These are phyloP conservation scores for Elsinoe fawcettii DNA, from an alignment of 2,329 filamentous ascomycete genomes.

Conservation along the genomic window DNA sequence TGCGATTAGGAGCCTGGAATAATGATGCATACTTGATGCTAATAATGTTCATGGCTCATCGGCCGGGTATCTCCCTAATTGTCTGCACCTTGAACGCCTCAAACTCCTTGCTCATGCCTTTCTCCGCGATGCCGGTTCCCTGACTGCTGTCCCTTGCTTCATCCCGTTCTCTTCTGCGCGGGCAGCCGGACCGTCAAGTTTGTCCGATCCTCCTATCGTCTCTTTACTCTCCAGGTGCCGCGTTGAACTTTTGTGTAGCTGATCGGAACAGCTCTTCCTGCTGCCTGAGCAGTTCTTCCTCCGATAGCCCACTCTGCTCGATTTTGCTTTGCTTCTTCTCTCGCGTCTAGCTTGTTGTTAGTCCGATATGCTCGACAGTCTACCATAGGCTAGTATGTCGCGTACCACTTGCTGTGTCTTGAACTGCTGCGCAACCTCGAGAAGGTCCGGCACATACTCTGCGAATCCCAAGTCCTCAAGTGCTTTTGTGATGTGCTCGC, in stretches of 20 bases:
- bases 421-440: constrained; percentile 81
- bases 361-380: constrained; percentile 13
- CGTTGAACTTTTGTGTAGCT: constrained; percentile 64
- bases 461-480: constrained; percentile 86
- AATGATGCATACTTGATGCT: neutral
- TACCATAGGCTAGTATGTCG: constrained; percentile 18
- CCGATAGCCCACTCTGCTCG: constrained; percentile 82
- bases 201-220: too few species aligned
- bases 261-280: constrained; percentile 88
- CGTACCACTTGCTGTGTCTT: constrained; percentile 85
- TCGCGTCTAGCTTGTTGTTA: constrained; percentile 54
- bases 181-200: neutral
- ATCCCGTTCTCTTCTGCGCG: neutral
- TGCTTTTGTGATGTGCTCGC: constrained; percentile 93
- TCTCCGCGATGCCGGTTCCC: neutral
- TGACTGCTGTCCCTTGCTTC: neutral
- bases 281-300: constrained; percentile 80
- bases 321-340: constrained; percentile 98
- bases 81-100: neutral
- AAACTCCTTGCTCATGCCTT: neutral
- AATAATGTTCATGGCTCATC: constrained; percentile 5
- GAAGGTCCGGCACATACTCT: constrained; percentile 82
- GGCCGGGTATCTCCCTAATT: constrained; percentile 5
- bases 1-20: neutral
- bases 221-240: constrained; percentile 17